phyloP scores from a whole-genome alignment of 2,329 filamentous ascomycete species.

The Pyrenochaeta sp. region DNA sequence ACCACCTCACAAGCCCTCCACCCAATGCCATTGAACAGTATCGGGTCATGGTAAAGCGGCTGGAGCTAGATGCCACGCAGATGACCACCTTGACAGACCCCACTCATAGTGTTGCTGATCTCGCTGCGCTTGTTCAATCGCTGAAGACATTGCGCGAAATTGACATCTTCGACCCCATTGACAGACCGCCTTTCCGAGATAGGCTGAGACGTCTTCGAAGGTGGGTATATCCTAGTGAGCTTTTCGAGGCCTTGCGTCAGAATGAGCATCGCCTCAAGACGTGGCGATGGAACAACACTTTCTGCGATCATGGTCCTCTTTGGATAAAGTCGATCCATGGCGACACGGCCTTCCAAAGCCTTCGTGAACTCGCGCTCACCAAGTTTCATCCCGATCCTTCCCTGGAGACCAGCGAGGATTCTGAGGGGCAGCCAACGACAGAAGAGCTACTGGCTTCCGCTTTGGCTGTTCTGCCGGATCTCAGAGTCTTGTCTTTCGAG shows the following conservation, averaged over 20 bases:
- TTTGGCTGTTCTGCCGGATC: constrained; percentile 64
- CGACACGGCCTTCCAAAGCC: constrained; percentile 45
- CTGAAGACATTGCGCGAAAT: constrained; percentile 73
- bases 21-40: constrained; percentile 62
- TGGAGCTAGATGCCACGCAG: constrained; percentile 72
- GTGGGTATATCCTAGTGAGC: constrained; percentile 72
- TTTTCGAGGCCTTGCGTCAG: constrained; percentile 70
- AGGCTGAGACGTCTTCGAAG: constrained; percentile 60
- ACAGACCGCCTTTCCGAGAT: constrained; percentile 70
- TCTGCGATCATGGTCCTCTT: constrained; percentile 45
- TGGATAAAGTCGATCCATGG: constrained; percentile 57
- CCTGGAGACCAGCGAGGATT: constrained; percentile 20
- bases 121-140: constrained; percentile 66
- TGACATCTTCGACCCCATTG: constrained; percentile 74
- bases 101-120: constrained; percentile 62
- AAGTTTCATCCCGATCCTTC: constrained; percentile 40
- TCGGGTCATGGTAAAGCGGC: constrained; percentile 71
- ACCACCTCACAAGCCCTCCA: constrained; percentile 62
- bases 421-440: constrained; percentile 33
- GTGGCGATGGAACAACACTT: constrained; percentile 65
- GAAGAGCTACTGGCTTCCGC: constrained; percentile 58
- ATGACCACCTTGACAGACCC: constrained; percentile 63
- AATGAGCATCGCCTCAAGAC: constrained; percentile 55
- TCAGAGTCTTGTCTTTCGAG: constrained; percentile 75
- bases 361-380: constrained; percentile 44